These are phyloP conservation scores for Phaeosphaeriaceae sp. DNA, from an alignment of 2,329 filamentous ascomycete genomes.

Conservation along the genomic window DNA sequence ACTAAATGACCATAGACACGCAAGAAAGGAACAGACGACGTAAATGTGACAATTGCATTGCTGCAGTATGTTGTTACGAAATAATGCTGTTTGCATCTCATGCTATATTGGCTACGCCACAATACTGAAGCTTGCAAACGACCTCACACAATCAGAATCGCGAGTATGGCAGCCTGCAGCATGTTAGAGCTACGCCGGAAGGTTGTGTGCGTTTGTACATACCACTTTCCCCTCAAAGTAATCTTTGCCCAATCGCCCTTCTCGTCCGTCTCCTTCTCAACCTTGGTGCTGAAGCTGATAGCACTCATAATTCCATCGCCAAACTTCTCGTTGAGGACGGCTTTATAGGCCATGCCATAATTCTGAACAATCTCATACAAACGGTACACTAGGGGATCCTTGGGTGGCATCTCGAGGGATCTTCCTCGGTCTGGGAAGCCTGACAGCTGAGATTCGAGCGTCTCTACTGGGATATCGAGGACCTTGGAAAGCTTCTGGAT, in stretches of 20 bases:
- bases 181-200: background rate
- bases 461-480: constrained; percentile 66
- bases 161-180: constrained; percentile 57
- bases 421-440: constrained; percentile 84
- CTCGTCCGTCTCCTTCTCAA: constrained; percentile 92
- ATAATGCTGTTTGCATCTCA: background rate
- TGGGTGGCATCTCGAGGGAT: constrained; percentile 81
- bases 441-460: constrained; percentile 68
- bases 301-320: constrained; percentile 91
- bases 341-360: constrained; percentile 96
- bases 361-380: constrained; percentile 96
- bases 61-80: too few species aligned
- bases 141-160: constrained; percentile 48
- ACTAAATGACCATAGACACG: too few species aligned
- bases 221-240: constrained; percentile 85
- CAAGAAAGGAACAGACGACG: too few species aligned
- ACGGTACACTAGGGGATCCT: constrained; percentile 87
- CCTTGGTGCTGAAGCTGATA: constrained; percentile 87
- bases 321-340: constrained; percentile 90
- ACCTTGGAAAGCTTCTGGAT: constrained; percentile 71
- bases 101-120: background rate
- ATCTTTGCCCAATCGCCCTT: constrained; percentile 88
- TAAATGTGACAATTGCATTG: too few species aligned
- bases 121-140: background rate
- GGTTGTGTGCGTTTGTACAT: constrained; percentile 31